Evolutionary conservation across 1,284 basidiomycete genomes (phyloP).

Genomic region (Rhodotorula sp.): DNA sequence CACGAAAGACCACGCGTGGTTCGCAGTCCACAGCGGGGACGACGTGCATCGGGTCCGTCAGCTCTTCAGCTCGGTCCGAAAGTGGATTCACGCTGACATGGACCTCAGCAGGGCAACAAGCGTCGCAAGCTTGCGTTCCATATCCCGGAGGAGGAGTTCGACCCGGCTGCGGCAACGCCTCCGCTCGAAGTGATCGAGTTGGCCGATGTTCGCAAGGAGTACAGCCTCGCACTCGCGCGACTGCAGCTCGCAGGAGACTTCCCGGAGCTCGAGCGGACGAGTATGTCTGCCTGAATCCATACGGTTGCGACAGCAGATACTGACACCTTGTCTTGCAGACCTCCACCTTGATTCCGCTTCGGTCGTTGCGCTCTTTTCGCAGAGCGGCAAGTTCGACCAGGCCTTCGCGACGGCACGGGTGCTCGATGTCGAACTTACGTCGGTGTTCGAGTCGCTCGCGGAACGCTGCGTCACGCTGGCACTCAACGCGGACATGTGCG

Average conservation of each 20-base stretch:
- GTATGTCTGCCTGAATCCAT: constrained; percentile 52
- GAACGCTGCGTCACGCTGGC: constrained; percentile 71
- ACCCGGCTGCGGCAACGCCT: constrained; percentile 47
- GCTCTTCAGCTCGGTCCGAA: too few relatives aligned
- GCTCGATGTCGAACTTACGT: constrained; percentile 80
- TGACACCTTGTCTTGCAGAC: constrained; percentile 53
- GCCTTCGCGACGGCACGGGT: constrained; percentile 76
- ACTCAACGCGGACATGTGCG: constrained; percentile 22
- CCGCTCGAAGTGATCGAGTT: constrained; percentile 76
- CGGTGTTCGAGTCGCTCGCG: constrained; percentile 77
- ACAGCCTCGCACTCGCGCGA: constrained; percentile 74
- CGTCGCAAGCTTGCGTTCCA: constrained; percentile 69
- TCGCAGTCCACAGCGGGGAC: constrained; percentile 54
- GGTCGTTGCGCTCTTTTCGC: constrained; percentile 76
- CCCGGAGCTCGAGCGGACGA: constrained; percentile 58
- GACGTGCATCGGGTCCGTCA: constrained; percentile 20
- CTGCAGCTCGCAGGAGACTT: constrained; percentile 68
- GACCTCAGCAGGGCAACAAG: constrained; percentile 58
- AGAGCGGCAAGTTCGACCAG: constrained; percentile 73
- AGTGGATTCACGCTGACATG: not conserved
- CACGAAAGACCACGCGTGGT: constrained; percentile 80
- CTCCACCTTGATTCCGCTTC: constrained; percentile 67
- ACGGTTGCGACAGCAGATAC: not conserved
- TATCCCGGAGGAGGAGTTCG: constrained; percentile 73
- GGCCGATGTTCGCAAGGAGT: constrained; percentile 80